These are phyloP conservation scores for Hyaloscypha hepaticicola DNA, from an alignment of 495 filamentous ascomycete species.

Conservation along the genomic window DNA sequence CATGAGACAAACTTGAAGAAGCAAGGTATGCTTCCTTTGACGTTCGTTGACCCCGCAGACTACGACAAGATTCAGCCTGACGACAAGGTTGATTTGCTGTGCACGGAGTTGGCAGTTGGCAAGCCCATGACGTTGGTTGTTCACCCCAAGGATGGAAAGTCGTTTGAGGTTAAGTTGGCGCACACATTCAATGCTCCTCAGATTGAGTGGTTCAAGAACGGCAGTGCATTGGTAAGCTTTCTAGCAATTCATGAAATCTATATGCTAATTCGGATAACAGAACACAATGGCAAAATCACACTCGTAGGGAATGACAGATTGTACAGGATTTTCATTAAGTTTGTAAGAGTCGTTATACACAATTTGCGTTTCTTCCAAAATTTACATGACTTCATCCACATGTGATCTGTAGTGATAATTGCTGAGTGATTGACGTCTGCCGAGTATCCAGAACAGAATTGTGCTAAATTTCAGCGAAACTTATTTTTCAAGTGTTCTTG, in stretches of 20 bases:
- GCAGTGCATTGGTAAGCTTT: constrained; percentile 86
- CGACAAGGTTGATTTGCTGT: constrained; percentile 86
- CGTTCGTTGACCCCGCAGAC: constrained; percentile 90
- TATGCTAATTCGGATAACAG: too few relatives aligned
- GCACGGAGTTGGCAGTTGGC: constrained; percentile 89
- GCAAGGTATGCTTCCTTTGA: constrained; percentile 99
- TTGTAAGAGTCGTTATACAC: not conserved
- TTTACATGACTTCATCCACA: not conserved
- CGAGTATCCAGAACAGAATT: too few relatives aligned
- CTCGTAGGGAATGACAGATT: not conserved
- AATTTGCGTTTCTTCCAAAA: not conserved
- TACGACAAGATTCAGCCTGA: constrained; percentile 96
- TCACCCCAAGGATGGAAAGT: constrained; percentile 78
- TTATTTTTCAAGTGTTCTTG: too few relatives aligned
- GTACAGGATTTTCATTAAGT: not conserved
- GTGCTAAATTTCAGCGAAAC: too few relatives aligned
- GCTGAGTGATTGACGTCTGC: not conserved
- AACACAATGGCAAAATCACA: not conserved
- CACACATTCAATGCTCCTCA: constrained; percentile 98
- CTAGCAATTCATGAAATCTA: too few relatives aligned
- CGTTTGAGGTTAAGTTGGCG: constrained; percentile 78
- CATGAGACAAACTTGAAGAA: constrained; percentile 99
- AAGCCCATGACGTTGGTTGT: constrained; percentile 91
- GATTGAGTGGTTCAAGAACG: constrained; percentile 98
- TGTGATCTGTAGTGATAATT: not conserved